Conservation (phyloP, 441 rosid species). For the Aquilaria agallochum region DNA sequence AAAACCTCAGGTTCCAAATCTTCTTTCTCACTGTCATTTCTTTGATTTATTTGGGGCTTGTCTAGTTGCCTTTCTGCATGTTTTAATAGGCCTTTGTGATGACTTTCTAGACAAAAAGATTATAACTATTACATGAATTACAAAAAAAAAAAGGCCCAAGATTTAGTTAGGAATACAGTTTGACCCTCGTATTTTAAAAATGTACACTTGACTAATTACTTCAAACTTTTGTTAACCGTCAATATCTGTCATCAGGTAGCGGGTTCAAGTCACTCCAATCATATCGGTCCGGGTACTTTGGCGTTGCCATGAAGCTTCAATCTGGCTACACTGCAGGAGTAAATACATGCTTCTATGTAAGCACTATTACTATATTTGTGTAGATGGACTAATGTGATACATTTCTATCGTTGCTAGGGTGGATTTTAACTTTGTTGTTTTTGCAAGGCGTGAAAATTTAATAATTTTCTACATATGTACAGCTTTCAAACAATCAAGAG, state of each 20-base stretch:
- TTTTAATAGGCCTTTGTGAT: conserved; percentile 1
- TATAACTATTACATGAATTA: too few relatives aligned
- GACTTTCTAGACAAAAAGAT: too few relatives aligned
- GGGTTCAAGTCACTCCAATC: conserved; percentile 63
- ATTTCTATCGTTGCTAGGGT: too few relatives aligned
- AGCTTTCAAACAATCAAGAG: conserved; percentile 69
- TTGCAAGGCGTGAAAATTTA: too few relatives aligned
- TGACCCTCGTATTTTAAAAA: too few relatives aligned
- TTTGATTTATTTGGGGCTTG: not conserved
- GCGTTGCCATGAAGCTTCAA: conserved; percentile 56
- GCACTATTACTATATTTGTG: not conserved
- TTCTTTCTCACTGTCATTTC: not conserved
- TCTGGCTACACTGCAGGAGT: conserved; percentile 72
- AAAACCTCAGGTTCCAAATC: conserved; percentile 32
- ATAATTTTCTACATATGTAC: not conserved
- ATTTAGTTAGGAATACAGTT: too few relatives aligned
- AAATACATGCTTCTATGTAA: conserved; percentile 56
- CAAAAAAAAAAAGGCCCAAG: too few relatives aligned
- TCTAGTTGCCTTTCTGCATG: conserved; percentile 7
- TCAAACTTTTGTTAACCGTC: too few relatives aligned
- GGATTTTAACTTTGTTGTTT: too few relatives aligned
- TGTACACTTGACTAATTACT: too few relatives aligned
- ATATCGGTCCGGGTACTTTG: conserved; percentile 59
- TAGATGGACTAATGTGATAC: too few relatives aligned
- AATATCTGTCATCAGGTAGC: conserved; percentile 39